A percentile compares a stretch with the other conserved stretches of the same genome.
phyloP scores from a whole-genome alignment of 2,329 filamentous ascomycete species.

The Neurospora sp. region DNA sequence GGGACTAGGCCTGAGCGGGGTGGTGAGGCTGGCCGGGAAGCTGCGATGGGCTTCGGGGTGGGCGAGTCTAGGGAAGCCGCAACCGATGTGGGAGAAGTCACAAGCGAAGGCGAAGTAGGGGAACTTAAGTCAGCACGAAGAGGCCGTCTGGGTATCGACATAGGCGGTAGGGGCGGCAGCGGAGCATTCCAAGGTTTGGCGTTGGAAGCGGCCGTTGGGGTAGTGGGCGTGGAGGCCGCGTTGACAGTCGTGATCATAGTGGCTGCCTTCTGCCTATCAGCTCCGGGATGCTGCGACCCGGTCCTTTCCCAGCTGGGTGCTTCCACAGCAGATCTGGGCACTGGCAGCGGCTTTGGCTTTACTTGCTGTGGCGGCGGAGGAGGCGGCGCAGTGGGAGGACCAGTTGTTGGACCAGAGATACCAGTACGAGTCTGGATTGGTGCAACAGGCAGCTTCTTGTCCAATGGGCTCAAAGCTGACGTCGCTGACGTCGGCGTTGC shows the following conservation, averaged over 20 bases:
- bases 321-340: constrained; percentile 1
- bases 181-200: constrained; percentile 14
- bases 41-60: background rate
- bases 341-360: background rate
- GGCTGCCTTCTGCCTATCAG: background rate
- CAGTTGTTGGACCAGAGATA: background rate
- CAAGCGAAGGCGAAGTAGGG: background rate
- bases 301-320: background rate
- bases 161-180: constrained; percentile 17
- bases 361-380: background rate
- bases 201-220: constrained; percentile 9
- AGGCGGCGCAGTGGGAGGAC: background rate
- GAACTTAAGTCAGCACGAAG: constrained; percentile 8
- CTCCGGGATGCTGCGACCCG: background rate
- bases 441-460: background rate
- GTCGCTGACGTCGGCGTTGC: background rate
- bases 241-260: background rate
- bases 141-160: constrained; percentile 30
- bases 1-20: constrained; percentile 7
- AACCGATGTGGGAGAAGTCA: background rate
- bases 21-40: constrained; percentile 5
- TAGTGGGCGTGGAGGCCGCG: background rate
- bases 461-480: background rate
- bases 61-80: background rate
- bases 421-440: background rate